phyloP scores from a whole-genome alignment of 2,329 filamentous ascomycete species.

The Colletotrichum graminicola region DNA sequence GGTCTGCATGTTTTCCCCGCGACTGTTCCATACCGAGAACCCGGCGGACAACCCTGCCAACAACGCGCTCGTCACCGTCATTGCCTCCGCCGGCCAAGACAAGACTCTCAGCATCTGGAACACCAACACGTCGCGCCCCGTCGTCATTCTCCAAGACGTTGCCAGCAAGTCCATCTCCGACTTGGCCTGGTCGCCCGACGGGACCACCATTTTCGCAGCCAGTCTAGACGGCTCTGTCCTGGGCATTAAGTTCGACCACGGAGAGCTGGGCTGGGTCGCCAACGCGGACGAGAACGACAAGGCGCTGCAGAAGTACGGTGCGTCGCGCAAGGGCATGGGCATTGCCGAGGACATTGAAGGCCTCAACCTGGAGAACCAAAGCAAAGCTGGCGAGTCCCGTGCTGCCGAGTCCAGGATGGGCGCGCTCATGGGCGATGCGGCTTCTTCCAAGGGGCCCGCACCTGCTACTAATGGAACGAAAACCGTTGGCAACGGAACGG shows the following conservation, averaged over 20 bases:
- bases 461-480: conserved; percentile 67
- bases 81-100: conserved; percentile 96
- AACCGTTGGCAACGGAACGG: conserved; percentile 48
- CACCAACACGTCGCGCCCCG: conserved; percentile 90
- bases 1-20: conserved; percentile 95
- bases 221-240: conserved; percentile 92
- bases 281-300: conserved; percentile 91
- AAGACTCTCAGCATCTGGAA: conserved; percentile 98
- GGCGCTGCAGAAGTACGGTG: conserved; percentile 92
- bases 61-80: conserved; percentile 81
- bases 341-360: conserved; percentile 94
- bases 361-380: conserved; percentile 87
- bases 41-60: conserved; percentile 66
- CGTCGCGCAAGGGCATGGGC: conserved; percentile 86
- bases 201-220: conserved; percentile 85
- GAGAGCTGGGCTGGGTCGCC: conserved; percentile 91
- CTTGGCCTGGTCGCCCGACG: conserved; percentile 93
- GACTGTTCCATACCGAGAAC: conserved; percentile 83
- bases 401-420: conserved; percentile 97
- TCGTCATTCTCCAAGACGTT: conserved; percentile 90
- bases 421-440: conserved; percentile 92
- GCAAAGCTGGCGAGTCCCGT: conserved; percentile 89
- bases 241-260: conserved; percentile 82
- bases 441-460: conserved; percentile 63
- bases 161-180: conserved; percentile 94